These are phyloP conservation scores for Fusarium buxicola DNA, from an alignment of 2,329 filamentous ascomycete genomes.

Conservation along the genomic window DNA sequence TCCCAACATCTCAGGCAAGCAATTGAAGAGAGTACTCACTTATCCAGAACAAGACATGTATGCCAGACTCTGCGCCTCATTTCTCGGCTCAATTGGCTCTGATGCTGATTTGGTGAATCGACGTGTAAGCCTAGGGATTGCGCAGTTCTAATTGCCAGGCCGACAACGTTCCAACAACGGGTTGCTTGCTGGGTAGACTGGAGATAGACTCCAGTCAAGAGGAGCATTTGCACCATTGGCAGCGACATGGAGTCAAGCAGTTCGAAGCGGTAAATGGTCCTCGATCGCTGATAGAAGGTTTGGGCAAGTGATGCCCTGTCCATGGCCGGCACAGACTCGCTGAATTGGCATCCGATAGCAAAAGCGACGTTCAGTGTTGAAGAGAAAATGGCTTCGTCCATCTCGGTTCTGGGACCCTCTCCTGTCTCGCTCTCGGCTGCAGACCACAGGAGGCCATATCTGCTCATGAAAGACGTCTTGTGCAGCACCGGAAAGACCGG, in stretches of 20 bases:
- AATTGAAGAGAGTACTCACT: neutral
- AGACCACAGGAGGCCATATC: slow-evolving; percentile 1
- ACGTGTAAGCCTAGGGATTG: slow-evolving; percentile 17
- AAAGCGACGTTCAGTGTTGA: slow-evolving; percentile 17
- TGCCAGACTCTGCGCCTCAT: slow-evolving; percentile 24
- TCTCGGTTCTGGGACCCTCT: neutral
- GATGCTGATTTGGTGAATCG: neutral
- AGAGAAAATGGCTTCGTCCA: neutral
- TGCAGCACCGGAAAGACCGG: slow-evolving; percentile 19
- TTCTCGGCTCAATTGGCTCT: slow-evolving; percentile 14
- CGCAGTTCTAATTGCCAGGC: slow-evolving; percentile 13
- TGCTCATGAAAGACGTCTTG: neutral
- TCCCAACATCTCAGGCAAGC: too few species aligned
- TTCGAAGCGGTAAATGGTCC: slow-evolving; percentile 1
- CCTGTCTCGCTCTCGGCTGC: neutral
- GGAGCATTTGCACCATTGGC: slow-evolving; percentile 3
- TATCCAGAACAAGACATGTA: slow-evolving; percentile 16
- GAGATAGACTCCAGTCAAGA: slow-evolving; percentile 18
- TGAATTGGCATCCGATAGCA: slow-evolving; percentile 17
- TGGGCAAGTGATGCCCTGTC: neutral
- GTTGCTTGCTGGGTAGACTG: slow-evolving; percentile 16
- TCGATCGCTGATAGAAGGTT: slow-evolving; percentile 16
- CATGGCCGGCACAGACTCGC: neutral
- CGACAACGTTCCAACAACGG: slow-evolving; percentile 19
- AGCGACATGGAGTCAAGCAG: slow-evolving; percentile 12